Base-by-base conservation (phyloP, 2,329 filamentous ascomycete genomes). In the Fusarium xylarioides region DNA sequence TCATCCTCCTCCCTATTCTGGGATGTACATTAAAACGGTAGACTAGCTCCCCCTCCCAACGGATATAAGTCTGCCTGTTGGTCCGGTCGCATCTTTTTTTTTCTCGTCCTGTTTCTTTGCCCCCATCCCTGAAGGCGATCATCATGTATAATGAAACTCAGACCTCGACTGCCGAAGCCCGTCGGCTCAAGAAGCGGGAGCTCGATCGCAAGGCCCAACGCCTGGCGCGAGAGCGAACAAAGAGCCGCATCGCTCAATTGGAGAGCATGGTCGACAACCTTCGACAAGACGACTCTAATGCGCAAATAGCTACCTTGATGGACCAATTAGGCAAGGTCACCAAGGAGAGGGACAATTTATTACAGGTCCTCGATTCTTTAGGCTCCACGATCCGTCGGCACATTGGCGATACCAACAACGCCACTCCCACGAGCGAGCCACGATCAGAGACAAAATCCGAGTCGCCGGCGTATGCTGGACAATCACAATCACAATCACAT, bases 181-280 rank as follows among this genome's bases (percentile, higher is more conserved):
- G 74, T 4, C 68, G 71, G 19, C 71, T 79, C 37, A 78, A 79
- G 70, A 81, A 81, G 68, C 68, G 79, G 18, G 79, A 81, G 52
- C 76, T 80, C 18, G 79, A 81, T 54, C 79, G 79, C 63, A 77
- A 77, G 50, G 79, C 79, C 12, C 79, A 81, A 65, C 71, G 79
- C 9, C 62, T 77, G n/a, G 77, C 79, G 14, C 77, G 79, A 19
- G 79, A 81, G 55, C 73, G 79, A 15, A 81, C 77, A 35, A 79
- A 77, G 63, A 78, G 71, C 40, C 79, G 79, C 38, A 80, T 81
- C 47, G 71, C 78, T 15, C 74, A 80, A 35, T 74, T 81, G 4
- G 79, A 81, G 60, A 73, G 72, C 26, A 76, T 76, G 66, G 77
- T 81, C 40, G 75, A 78, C 18, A 72, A 73, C 2, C 57, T 80